These are phyloP conservation scores for Emericellopsis cladophorae DNA, from an alignment of 2,329 filamentous ascomycete species.

Conservation along the genomic window DNA sequence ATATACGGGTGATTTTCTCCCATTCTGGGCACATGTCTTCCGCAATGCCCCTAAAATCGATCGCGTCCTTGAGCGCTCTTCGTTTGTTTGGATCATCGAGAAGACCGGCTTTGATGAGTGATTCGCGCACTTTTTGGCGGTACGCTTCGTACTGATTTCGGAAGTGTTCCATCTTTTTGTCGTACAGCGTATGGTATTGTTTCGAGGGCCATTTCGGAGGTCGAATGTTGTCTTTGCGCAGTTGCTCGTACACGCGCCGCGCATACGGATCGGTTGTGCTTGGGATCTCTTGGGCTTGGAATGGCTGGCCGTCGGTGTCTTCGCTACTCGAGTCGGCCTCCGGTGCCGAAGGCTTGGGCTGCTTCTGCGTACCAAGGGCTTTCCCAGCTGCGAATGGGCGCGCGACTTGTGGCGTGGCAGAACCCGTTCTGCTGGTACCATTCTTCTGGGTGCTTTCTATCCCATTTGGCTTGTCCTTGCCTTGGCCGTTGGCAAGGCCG, in stretches of 20 bases:
- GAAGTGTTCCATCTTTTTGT: slow-evolving; percentile 38
- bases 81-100: slow-evolving; percentile 54
- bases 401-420: too few species aligned
- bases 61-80: slow-evolving; percentile 48
- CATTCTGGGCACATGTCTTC: slow-evolving; percentile 60
- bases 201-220: slow-evolving; percentile 43
- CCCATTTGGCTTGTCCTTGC: slow-evolving; percentile 9
- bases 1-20: slow-evolving; percentile 50
- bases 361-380: background rate
- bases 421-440: slow-evolving; percentile 6
- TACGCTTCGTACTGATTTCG: slow-evolving; percentile 44
- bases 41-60: slow-evolving; percentile 55
- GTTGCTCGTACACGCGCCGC: slow-evolving; percentile 35
- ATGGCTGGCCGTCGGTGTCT: slow-evolving; percentile 2
- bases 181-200: slow-evolving; percentile 37
- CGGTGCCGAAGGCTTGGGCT: background rate
- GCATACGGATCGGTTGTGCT: slow-evolving; percentile 25
- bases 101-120: slow-evolving; percentile 44
- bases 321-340: background rate
- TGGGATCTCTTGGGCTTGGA: slow-evolving; percentile 7
- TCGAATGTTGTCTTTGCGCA: slow-evolving; percentile 40
- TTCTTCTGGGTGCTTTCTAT: slow-evolving; percentile 11
- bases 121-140: slow-evolving; percentile 40
- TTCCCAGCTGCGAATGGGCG: too few species aligned
- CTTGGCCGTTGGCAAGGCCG: slow-evolving; percentile 1